Evolutionary conservation across 257 asterid genomes (phyloP).

Genomic region (Eustoma russellianum): DNA sequence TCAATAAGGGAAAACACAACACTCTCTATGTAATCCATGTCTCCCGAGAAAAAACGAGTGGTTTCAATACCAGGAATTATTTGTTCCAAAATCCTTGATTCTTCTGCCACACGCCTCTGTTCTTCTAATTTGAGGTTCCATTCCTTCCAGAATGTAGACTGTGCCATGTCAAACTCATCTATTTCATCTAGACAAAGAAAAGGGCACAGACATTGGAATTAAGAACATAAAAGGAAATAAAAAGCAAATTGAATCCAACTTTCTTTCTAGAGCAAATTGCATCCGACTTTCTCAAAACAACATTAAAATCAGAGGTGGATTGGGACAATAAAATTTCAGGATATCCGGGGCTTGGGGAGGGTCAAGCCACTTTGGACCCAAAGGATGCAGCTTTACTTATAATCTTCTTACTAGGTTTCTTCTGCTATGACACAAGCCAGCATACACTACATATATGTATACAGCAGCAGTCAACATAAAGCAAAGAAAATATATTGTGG

Average conservation of each 20-base stretch:
- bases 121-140: conserved; percentile 94
- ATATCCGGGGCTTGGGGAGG: too few species aligned
- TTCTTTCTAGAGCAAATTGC: too few species aligned
- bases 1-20: conserved; percentile 63
- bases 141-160: conserved; percentile 94
- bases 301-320: conserved; percentile 1
- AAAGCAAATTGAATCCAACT: too few species aligned
- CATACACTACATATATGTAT: too few species aligned
- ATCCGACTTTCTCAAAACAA: conserved; percentile 6
- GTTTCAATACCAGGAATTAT: conserved; percentile 89
- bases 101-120: conserved; percentile 73
- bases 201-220: background rate
- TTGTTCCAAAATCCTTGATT: conserved; percentile 80
- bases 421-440: too few species aligned
- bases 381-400: too few species aligned
- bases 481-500: too few species aligned
- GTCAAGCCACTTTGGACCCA: too few species aligned
- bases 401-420: too few species aligned
- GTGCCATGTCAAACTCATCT: conserved; percentile 66
- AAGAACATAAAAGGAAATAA: too few species aligned
- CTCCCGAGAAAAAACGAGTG: conserved; percentile 75
- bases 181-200: conserved; percentile 51
- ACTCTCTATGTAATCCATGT: conserved; percentile 60
- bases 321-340: too few species aligned
- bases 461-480: too few species aligned